These are phyloP conservation scores for Mortierella sp. DNA, from an alignment of 371 early-diverging fungal genomes.

Conservation along the genomic window DNA sequence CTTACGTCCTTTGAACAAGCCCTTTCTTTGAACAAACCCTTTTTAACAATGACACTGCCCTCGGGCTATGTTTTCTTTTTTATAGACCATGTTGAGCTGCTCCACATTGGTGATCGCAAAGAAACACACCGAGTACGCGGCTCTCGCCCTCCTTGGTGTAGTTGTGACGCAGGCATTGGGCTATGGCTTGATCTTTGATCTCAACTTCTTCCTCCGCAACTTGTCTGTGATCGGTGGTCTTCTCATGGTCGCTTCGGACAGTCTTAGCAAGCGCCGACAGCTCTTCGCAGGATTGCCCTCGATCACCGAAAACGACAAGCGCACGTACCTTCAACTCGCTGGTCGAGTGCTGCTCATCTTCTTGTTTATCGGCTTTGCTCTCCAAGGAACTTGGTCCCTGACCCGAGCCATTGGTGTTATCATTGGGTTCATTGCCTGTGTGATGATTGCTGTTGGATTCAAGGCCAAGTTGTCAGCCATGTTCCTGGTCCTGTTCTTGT, in stretches of 20 bases:
- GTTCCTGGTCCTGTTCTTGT: slow-evolving; percentile 89
- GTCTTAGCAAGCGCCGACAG: slow-evolving; percentile 68
- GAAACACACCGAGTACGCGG: slow-evolving; percentile 83
- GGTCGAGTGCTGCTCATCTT: slow-evolving; percentile 93
- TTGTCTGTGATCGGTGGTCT: slow-evolving; percentile 94
- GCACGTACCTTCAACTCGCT: slow-evolving; percentile 89
- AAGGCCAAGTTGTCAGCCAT: slow-evolving; percentile 96
- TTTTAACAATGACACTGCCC: too few species aligned
- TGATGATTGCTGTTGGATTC: slow-evolving; percentile 97
- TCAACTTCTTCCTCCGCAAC: slow-evolving; percentile 90
- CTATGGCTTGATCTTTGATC: slow-evolving; percentile 92
- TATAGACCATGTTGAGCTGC: slow-evolving; percentile 79
- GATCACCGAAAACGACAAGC: slow-evolving; percentile 81
- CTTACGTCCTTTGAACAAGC: too few species aligned
- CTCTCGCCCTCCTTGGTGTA: slow-evolving; percentile 81
- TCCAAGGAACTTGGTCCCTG: slow-evolving; percentile 85
- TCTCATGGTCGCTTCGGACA: slow-evolving; percentile 92
- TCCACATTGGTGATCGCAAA: slow-evolving; percentile 83
- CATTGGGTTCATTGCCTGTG: slow-evolving; percentile 86
- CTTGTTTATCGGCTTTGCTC: slow-evolving; percentile 88
- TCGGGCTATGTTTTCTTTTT: not conserved
- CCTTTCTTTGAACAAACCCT: too few species aligned
- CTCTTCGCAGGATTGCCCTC: slow-evolving; percentile 92
- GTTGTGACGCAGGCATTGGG: slow-evolving; percentile 90
- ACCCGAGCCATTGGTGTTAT: slow-evolving; percentile 75